Evolutionary conservation across 176 grass and related monocot species (phyloP).

Genomic region (Paspalum vaginatum): DNA sequence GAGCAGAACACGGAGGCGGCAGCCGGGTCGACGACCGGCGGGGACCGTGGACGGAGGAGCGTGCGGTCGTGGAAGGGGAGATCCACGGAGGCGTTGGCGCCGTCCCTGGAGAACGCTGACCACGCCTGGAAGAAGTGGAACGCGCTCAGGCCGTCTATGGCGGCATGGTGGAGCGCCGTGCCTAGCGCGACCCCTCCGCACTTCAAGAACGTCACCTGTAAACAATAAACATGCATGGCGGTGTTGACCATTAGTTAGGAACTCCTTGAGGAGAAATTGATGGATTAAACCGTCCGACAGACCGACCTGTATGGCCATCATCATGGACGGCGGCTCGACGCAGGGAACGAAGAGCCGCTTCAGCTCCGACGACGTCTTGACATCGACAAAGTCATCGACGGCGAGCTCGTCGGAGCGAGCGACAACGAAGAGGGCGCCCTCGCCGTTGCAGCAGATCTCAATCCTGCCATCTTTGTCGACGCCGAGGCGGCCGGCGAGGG

Average conservation of each 20-base stretch:
- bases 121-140: background rate
- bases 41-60: constrained; percentile 25
- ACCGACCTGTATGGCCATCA: background rate
- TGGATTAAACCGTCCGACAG: too few species aligned
- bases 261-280: too few species aligned
- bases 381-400: background rate
- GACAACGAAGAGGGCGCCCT: background rate
- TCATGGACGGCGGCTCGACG: background rate
- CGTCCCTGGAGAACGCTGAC: constrained; percentile 19
- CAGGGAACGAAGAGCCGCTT: background rate
- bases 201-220: background rate
- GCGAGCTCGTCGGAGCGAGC: background rate
- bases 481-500: background rate
- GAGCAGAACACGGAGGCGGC: background rate
- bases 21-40: background rate
- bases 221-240: too few species aligned
- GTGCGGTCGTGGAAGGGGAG: constrained; percentile 37
- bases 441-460: background rate
- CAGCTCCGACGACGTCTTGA: background rate
- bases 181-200: background rate
- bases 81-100: background rate
- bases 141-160: background rate
- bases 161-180: background rate
- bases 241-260: too few species aligned
- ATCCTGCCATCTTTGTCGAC: background rate